Percentiles rank a stretch among this genome's conserved stretches.
phyloP scores from a whole-genome alignment of 139 green algal species.

The Marvania coccoides region DNA sequence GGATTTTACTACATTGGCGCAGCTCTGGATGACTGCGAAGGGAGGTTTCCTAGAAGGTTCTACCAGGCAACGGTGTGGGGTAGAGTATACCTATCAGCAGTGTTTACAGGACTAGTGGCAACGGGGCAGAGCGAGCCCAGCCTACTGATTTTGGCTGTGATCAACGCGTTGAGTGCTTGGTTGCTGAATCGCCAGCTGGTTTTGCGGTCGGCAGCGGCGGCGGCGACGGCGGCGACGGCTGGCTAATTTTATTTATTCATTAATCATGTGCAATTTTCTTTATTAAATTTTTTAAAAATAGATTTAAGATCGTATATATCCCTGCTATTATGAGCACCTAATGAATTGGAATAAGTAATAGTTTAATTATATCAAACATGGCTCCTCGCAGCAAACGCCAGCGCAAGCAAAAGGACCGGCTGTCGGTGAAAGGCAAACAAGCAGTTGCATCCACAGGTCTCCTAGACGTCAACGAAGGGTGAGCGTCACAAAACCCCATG shows the following conservation, averaged over 20 bases:
- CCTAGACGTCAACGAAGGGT: too few species aligned
- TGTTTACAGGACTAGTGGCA: conserved; percentile 5
- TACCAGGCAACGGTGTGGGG: conserved; percentile 14
- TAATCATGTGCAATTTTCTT: too few species aligned
- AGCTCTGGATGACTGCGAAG: conserved; percentile 17
- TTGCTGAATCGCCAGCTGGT: background rate
- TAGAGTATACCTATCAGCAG: background rate
- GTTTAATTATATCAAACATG: background rate
- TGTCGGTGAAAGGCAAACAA: conserved; percentile 24
- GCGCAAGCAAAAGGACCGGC: conserved; percentile 28
- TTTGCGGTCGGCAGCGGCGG: too few species aligned
- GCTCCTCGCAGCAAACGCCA: conserved; percentile 31
- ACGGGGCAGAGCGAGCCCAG: background rate
- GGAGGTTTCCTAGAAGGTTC: conserved; percentile 2
- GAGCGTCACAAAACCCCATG: background rate
- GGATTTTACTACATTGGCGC: conserved; percentile 23
- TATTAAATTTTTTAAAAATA: too few species aligned
- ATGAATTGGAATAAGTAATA: background rate
- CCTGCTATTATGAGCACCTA: too few species aligned
- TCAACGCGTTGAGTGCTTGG: background rate
- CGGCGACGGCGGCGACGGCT: too few species aligned
- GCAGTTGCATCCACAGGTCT: background rate
- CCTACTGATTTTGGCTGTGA: conserved; percentile 10
- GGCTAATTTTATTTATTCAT: too few species aligned
- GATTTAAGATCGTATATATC: too few species aligned